phyloP scores from a whole-genome alignment of 805 yeast species.

The Candida nemodendra region DNA sequence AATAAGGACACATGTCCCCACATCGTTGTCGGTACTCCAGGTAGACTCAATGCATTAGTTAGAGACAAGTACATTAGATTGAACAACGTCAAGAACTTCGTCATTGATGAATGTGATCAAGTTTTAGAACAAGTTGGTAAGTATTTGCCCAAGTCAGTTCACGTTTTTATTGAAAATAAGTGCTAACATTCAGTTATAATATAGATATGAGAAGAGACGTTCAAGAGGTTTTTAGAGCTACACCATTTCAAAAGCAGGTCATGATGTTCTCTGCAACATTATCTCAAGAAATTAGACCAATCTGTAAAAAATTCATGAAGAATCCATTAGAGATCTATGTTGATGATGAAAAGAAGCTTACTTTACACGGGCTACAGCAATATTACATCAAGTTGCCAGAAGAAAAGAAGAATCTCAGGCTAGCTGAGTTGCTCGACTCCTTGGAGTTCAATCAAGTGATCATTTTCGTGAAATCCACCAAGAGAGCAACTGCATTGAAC shows the following conservation, averaged over 20 bases:
- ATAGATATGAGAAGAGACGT: slow-evolving; percentile 97
- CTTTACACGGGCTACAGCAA: slow-evolving; percentile 97
- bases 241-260: slow-evolving; percentile 98
- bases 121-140: slow-evolving; percentile 65
- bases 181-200: slow-evolving; percentile 26
- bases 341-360: slow-evolving; percentile 95
- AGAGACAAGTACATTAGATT: slow-evolving; percentile 87
- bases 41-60: slow-evolving; percentile 91
- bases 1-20: slow-evolving; percentile 95
- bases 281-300: slow-evolving; percentile 90
- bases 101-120: slow-evolving; percentile 97
- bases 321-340: slow-evolving; percentile 96
- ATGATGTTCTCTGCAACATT: slow-evolving; percentile 99
- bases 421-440: slow-evolving; percentile 88
- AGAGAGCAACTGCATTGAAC: slow-evolving; percentile 90
- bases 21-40: slow-evolving; percentile 97
- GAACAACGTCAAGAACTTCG: slow-evolving; percentile 88
- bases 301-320: slow-evolving; percentile 97
- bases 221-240: slow-evolving; percentile 94
- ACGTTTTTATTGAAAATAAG: background rate
- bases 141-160: slow-evolving; percentile 11
- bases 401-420: slow-evolving; percentile 87
- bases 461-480: slow-evolving; percentile 88
- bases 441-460: slow-evolving; percentile 98
- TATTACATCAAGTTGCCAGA: slow-evolving; percentile 88